phyloP scores from a whole-genome alignment of 2,329 filamentous ascomycete species.

The Trichoderma pleuroti region DNA sequence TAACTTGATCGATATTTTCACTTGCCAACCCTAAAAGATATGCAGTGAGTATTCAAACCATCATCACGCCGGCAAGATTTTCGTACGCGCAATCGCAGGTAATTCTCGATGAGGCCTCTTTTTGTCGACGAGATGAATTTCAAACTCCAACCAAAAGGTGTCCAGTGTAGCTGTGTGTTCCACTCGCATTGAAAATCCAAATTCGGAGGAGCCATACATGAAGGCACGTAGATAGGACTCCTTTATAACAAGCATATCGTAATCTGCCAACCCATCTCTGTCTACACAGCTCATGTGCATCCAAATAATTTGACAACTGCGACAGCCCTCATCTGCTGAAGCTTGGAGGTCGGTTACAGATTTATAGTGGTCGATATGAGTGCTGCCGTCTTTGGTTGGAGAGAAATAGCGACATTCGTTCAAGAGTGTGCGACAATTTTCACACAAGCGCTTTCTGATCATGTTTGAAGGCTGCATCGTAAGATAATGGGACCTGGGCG shows the following conservation, averaged over 20 bases:
- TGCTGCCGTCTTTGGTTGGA: background rate
- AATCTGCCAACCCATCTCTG: background rate
- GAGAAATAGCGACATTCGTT: background rate
- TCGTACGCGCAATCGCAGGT: background rate
- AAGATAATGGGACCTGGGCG: background rate
- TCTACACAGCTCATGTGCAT: background rate
- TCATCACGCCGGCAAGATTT: background rate
- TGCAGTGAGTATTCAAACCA: background rate
- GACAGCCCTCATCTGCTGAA: background rate
- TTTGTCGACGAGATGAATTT: background rate
- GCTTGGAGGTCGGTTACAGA: background rate
- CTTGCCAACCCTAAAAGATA: background rate
- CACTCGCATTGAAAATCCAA: no score
- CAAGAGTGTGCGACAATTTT: background rate
- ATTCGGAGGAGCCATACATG: no score
- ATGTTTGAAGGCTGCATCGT: background rate
- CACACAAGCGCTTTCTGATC: background rate
- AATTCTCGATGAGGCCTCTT: background rate
- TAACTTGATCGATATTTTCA: background rate
- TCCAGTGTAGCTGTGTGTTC: no score
- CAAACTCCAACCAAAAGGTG: no score
- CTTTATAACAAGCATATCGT: background rate
- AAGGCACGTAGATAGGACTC: no score
- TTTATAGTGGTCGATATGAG: background rate
- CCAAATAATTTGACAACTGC: background rate